These are phyloP conservation scores for Kodamaea restingae DNA, from an alignment of 805 yeast species.

Conservation along the genomic window DNA sequence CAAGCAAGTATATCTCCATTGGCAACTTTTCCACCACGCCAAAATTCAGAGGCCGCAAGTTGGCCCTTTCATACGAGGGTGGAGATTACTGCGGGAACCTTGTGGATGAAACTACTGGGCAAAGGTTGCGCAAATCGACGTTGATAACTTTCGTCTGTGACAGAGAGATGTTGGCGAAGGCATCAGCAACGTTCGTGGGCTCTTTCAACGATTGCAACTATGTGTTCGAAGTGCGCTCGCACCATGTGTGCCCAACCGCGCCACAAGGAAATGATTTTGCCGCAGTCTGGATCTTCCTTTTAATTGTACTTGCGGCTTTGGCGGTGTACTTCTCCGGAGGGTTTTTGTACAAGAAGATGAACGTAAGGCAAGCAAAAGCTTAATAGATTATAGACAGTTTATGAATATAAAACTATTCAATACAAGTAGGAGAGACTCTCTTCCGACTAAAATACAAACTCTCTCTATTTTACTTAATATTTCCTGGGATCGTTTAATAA, in stretches of 20 bases:
- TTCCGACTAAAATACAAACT: too few species aligned
- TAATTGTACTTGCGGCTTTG: constrained; percentile 42
- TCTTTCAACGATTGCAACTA: constrained; percentile 73
- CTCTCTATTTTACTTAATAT: background rate
- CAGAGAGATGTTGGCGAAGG: constrained; percentile 62
- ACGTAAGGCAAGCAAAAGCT: constrained; percentile 1
- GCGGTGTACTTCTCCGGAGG: constrained; percentile 39
- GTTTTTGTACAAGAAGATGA: constrained; percentile 23
- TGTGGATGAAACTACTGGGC: constrained; percentile 39
- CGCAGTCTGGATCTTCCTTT: constrained; percentile 59
- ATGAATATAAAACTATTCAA: too few species aligned
- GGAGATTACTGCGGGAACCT: constrained; percentile 56
- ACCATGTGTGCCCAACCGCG: constrained; percentile 83
- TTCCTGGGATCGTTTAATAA: constrained; percentile 7
- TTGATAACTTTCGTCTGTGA: constrained; percentile 75
- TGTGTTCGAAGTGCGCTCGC: constrained; percentile 78
- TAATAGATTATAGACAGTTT: constrained; percentile 2
- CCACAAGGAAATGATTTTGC: constrained; percentile 61
- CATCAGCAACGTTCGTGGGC: constrained; percentile 66
- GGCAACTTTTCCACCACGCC: constrained; percentile 59
- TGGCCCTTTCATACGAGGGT: constrained; percentile 63
- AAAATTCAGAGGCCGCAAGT: constrained; percentile 63
- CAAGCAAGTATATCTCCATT: constrained; percentile 33
- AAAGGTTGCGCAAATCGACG: constrained; percentile 55
- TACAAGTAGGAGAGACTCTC: too few species aligned